Evolutionary conservation across 1,284 basidiomycete genomes (phyloP), one percentile per base, ranked within the genome.

Genomic region (Laetiporus sulphureus): DNA sequence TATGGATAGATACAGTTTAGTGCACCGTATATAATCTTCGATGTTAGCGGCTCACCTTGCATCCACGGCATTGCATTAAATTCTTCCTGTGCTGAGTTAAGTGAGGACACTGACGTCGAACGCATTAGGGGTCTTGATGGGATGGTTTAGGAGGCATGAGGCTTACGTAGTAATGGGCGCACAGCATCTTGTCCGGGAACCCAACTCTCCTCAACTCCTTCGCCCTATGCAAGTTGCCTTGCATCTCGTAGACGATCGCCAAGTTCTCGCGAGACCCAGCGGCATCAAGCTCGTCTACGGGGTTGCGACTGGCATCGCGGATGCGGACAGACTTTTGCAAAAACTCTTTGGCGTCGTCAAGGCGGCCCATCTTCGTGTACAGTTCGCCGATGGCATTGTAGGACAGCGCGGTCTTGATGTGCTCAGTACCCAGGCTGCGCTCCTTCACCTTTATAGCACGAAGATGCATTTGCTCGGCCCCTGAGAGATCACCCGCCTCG

Each of bases 211-310:
- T 46, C 15, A 59, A 51, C 15, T 53, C 47, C 25, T 54, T 57
- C 2, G 61, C 63, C 15, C 56, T 55, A 12, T 35, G 31, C 24
- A 62, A 23, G 36, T 62, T 47, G 18, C 61, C 62, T 32, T 50
- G 55, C 42, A 53, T 60, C 47, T 66, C 64, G 30, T 57, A 57
- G 3, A 65, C 47, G 32, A 51, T 53, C 3, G 52, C 64, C 15
- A 65, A 50, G 44, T 62, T 65, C 41, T 67, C 64, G 15, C 61
- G 50, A 22, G 64, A 58, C 12, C 56, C 56, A 2, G 64, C 62
- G 7, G 58, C 54, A 44, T 66, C 64, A 16, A 59, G 47, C 5
- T 39, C 39, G 18, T 51, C 45, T 5, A 48, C 51, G 8, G 7
- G 10, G 19, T 32, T 32, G 1, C 12, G 12, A 2, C 16, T 32